Conservation (phyloP, 345 rosid genomes). For the Populus pruinosa region DNA sequence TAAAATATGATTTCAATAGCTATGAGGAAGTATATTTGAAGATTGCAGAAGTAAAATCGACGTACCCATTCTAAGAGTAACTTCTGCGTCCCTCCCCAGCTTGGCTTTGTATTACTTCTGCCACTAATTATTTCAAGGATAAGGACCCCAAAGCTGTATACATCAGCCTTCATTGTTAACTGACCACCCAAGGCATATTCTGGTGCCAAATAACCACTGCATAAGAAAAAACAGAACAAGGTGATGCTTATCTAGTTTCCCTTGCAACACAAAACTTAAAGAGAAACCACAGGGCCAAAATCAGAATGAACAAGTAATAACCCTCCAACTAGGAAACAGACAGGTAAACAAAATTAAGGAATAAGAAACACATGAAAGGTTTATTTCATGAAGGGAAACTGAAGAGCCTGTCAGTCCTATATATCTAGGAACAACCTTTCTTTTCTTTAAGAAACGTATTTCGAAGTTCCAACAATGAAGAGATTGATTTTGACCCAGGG, state of each 20-base stretch:
- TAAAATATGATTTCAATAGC: neutral
- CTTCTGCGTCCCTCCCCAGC: constrained; percentile 43
- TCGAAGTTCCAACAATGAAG: neutral
- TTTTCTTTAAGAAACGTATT: neutral
- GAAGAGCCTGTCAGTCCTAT: neutral
- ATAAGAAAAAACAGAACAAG: constrained; percentile 3
- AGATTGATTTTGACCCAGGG: neutral
- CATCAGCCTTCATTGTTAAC: constrained; percentile 68
- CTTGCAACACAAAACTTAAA: neutral
- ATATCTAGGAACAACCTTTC: neutral
- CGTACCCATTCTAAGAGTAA: constrained; percentile 56
- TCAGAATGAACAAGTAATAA: neutral
- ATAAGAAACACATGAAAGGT: neutral
- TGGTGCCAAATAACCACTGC: constrained; percentile 78
- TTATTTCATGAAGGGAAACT: neutral
- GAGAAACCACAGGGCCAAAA: neutral
- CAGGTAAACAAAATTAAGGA: neutral
- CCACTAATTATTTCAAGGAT: constrained; percentile 63
- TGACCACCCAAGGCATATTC: constrained; percentile 74
- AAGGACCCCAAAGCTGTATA: constrained; percentile 67
- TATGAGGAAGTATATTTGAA: neutral
- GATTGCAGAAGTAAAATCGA: constrained; percentile 1
- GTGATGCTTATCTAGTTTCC: neutral
- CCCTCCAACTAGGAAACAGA: neutral
- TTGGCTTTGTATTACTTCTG: constrained; percentile 41